Percentiles rank a stretch among this genome's conserved stretches.
Evolutionary conservation across 176 grass and related monocot species (phyloP).

Genomic region (Phyllostachys edulis): DNA sequence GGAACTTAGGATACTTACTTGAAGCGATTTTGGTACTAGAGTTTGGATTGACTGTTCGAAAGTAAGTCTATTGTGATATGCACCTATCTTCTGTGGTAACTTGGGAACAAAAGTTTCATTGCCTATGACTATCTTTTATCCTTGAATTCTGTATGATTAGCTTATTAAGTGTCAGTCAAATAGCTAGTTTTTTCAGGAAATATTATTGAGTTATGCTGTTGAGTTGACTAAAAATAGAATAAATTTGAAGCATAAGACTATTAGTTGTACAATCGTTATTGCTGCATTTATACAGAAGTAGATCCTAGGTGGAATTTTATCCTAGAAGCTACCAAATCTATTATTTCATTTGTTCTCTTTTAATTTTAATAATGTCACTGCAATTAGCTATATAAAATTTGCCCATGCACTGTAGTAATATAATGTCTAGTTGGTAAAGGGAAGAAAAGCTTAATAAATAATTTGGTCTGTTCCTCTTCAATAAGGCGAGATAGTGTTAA

Average conservation of each 20-base stretch:
- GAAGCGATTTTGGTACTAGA: slow-evolving; percentile 95
- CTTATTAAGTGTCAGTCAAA: slow-evolving; percentile 12
- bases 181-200: neutral
- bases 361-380: neutral
- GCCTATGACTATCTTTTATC: neutral
- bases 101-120: neutral
- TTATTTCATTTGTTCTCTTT: neutral
- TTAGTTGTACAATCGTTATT: neutral
- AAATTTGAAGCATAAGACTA: neutral
- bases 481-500: neutral
- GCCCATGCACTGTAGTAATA: slow-evolving; percentile 8
- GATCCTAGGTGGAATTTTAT: neutral
- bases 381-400: slow-evolving; percentile 12
- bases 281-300: neutral
- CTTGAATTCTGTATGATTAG: slow-evolving; percentile 4
- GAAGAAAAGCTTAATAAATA: neutral
- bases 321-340: neutral
- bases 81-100: neutral
- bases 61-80: slow-evolving; percentile 50
- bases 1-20: slow-evolving; percentile 77
- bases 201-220: neutral
- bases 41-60: slow-evolving; percentile 78
- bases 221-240: slow-evolving; percentile 4
- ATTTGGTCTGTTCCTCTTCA: neutral
- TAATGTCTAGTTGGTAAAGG: neutral